Evolutionary conservation across 345 rosid species (phyloP).

Genomic region (Ailanthus altissimus): DNA sequence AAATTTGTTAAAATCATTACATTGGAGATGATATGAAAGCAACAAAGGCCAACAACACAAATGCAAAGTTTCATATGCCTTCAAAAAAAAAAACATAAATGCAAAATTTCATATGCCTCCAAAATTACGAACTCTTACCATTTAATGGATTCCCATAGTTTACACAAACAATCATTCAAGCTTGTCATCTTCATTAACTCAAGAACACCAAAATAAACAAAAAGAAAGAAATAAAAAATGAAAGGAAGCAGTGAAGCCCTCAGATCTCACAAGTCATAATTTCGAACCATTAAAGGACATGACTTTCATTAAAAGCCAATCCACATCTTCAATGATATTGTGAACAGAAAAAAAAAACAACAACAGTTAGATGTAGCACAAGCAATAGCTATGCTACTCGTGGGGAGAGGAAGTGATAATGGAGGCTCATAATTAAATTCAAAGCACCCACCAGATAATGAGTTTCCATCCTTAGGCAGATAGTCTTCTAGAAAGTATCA

Average conservation of each 20-base stretch:
- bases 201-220: neutral
- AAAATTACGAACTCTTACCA: neutral
- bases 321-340: neutral
- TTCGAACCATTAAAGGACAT: neutral
- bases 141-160: neutral
- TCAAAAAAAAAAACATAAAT: neutral
- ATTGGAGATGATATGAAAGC: neutral
- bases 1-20: neutral
- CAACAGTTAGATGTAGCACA: neutral
- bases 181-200: neutral
- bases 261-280: slow-evolving; percentile 3
- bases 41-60: neutral
- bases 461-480: slow-evolving; percentile 11
- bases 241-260: neutral
- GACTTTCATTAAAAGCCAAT: slow-evolving; percentile 9
- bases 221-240: neutral
- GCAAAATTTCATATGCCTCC: neutral
- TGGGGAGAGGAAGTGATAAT: neutral
- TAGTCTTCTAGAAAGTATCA: neutral
- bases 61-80: neutral
- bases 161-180: no score
- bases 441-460: neutral
- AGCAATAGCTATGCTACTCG: no score
- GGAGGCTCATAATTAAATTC: slow-evolving; percentile 14
- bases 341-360: slow-evolving; percentile 8